A percentile compares a stretch with the other conserved stretches of the same genome.
These are phyloP conservation scores for Anaeramoeba ignava DNA, from an alignment of 78 protist species.

Conservation along the genomic window DNA sequence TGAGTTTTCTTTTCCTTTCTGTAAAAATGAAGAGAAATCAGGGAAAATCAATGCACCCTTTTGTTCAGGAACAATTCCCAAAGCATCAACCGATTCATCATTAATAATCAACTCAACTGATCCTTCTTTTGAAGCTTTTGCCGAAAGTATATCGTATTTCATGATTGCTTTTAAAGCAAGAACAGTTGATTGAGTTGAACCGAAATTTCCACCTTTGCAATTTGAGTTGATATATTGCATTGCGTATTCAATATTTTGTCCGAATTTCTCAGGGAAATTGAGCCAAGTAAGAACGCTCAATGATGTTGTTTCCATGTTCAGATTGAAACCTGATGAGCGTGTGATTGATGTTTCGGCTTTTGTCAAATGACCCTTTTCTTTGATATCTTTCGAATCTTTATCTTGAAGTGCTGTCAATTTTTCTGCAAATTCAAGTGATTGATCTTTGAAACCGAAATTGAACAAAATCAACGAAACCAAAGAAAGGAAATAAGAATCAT, in stretches of 20 bases:
- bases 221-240: not conserved
- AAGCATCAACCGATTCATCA: not conserved
- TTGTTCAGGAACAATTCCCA: not conserved
- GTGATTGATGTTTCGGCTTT: constrained; percentile 18
- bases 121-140: not conserved
- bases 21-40: not conserved
- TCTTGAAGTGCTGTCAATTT: not conserved
- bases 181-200: constrained; percentile 25
- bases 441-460: not conserved
- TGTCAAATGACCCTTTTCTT: no score
- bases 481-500: constrained; percentile 15
- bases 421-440: not conserved
- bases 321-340: constrained; percentile 9
- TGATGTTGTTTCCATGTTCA: constrained; percentile 16
- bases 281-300: constrained; percentile 14
- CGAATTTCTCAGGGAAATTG: not conserved
- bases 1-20: not conserved
- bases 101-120: not conserved
- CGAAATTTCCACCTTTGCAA: constrained; percentile 19
- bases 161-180: constrained; percentile 30
- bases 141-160: not conserved
- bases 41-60: not conserved
- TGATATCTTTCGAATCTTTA: not conserved
- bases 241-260: not conserved
- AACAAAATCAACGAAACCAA: constrained; percentile 1